These are phyloP conservation scores for Chrysoporthe puriensis DNA, from an alignment of 2,329 filamentous ascomycete genomes.

Conservation along the genomic window DNA sequence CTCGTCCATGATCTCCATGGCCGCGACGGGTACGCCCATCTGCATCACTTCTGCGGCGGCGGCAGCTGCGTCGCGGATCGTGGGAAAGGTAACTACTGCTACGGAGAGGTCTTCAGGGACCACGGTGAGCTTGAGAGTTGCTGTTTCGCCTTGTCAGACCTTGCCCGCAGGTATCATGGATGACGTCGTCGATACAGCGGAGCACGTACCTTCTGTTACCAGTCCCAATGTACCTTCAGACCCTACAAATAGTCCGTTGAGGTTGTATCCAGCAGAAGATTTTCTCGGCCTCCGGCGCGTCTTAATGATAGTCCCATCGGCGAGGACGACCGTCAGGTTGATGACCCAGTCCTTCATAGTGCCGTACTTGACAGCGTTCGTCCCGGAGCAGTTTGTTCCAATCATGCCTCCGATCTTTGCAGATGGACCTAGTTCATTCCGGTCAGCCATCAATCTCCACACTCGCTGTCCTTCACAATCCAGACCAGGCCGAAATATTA, in stretches of 20 bases:
- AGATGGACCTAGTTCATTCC: slow-evolving; percentile 49
- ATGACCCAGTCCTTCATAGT: slow-evolving; percentile 85
- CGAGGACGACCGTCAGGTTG: slow-evolving; percentile 78
- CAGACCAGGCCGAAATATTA: slow-evolving; percentile 12
- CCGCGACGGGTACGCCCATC: slow-evolving; percentile 71
- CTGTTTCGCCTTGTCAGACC: slow-evolving; percentile 38
- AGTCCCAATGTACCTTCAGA: slow-evolving; percentile 81
- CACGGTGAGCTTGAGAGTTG: slow-evolving; percentile 78
- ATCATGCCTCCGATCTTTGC: slow-evolving; percentile 85
- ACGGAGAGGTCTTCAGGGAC: slow-evolving; percentile 77
- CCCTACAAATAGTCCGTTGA: slow-evolving; percentile 79
- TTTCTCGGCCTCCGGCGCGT: slow-evolving; percentile 78
- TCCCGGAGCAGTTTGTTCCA: slow-evolving; percentile 77
- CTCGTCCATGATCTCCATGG: slow-evolving; percentile 86
- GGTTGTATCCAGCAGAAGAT: slow-evolving; percentile 81
- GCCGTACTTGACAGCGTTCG: slow-evolving; percentile 79
- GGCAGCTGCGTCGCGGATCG: slow-evolving; percentile 74
- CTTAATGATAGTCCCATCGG: slow-evolving; percentile 79
- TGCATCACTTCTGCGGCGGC: slow-evolving; percentile 78
- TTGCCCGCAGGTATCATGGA: not conserved
- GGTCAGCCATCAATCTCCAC: not conserved
- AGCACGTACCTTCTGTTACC: slow-evolving; percentile 67
- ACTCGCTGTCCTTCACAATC: not conserved
- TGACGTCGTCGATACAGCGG: not conserved
- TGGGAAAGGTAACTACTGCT: slow-evolving; percentile 78